Base-by-base conservation (phyloP, 805 yeast species). In the Pachysolen tannophilus region DNA sequence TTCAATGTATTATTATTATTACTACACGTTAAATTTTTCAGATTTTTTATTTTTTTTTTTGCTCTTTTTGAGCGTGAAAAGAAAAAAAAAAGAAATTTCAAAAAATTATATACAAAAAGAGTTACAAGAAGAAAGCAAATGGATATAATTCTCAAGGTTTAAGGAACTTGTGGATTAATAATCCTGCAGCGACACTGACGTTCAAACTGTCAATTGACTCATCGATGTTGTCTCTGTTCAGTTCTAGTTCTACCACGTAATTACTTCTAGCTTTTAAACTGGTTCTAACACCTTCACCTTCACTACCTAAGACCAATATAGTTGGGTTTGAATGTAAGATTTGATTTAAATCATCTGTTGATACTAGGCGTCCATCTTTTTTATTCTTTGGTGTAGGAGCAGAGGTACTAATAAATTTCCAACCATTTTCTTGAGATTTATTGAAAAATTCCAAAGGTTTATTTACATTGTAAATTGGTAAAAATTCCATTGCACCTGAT, bases 121-220 rank as follows among this genome's bases (percentile, higher is more conserved):
- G n/a, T n/a, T n/a, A n/a, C n/a, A n/a, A n/a, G n/a, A n/a, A n/a
- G n/a, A n/a, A n/a, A n/a, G n/a, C n/a, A n/a, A n/a, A n/a, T n/a
- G n/a, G n/a, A n/a, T n/a, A n/a, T n/a, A n/a, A n/a, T n/a, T n/a
- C n/a, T n/a, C n/a, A n/a, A n/a, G n/a, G n/a, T n/a, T n/a, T n/a
- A n/a, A n/a, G n/a, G n/a, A n/a, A n/a, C 33, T 49, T 52, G 6
- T 48, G 48, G 6, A 85, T 58, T 32, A 87, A 50, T 20, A 87
- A 49, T 1, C 88, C 92, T 1, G 88, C 71, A 1, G 97, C 96
- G 7, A 87, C 95, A 50, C 92, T 83, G 21, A 85, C 97, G 51
- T 87, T 87, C 49, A 87, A 61, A 20, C 94, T 82, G 50, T 86
- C 95, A 26, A 87, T 78, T 26, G 58, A 50, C 3, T 40, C 46